Evolutionary conservation across 345 rosid genomes (phyloP).

Genomic region (Balakata baccata): DNA sequence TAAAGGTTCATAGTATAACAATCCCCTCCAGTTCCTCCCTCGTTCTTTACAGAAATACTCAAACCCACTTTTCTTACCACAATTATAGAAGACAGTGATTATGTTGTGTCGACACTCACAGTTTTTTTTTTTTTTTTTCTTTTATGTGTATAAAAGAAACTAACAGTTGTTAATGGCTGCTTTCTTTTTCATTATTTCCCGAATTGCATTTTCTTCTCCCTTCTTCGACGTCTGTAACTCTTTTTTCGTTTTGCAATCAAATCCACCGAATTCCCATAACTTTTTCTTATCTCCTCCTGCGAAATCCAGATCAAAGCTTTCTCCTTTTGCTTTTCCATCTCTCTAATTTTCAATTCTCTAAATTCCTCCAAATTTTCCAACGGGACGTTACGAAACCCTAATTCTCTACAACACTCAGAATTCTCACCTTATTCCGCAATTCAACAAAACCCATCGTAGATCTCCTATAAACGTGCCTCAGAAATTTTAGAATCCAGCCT

Average conservation of each 20-base stretch:
- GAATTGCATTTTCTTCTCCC: neutral
- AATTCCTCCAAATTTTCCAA: neutral
- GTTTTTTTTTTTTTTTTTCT: too few relatives aligned
- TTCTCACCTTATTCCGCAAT: neutral
- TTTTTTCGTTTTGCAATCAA: neutral
- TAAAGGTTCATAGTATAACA: too few relatives aligned
- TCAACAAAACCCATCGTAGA: constrained; percentile 9
- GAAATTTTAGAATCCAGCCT: neutral
- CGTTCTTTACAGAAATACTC: too few relatives aligned
- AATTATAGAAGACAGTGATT: too few relatives aligned
- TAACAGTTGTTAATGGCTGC: neutral
- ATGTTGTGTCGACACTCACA: too few relatives aligned
- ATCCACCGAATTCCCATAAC: neutral
- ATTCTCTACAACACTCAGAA: neutral
- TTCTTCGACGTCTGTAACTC: neutral
- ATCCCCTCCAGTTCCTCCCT: too few relatives aligned
- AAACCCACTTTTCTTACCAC: too few relatives aligned
- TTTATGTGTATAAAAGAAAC: neutral
- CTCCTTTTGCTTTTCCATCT: neutral
- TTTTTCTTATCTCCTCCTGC: neutral
- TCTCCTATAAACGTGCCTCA: neutral
- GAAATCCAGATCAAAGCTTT: neutral
- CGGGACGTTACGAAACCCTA: constrained; percentile 16
- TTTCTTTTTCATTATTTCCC: neutral
- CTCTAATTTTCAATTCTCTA: too few relatives aligned